Evolutionary conservation across 139 green algal genomes (phyloP), one percentile per base, ranked within the genome.

Genomic region (Marvania coccoides): DNA sequence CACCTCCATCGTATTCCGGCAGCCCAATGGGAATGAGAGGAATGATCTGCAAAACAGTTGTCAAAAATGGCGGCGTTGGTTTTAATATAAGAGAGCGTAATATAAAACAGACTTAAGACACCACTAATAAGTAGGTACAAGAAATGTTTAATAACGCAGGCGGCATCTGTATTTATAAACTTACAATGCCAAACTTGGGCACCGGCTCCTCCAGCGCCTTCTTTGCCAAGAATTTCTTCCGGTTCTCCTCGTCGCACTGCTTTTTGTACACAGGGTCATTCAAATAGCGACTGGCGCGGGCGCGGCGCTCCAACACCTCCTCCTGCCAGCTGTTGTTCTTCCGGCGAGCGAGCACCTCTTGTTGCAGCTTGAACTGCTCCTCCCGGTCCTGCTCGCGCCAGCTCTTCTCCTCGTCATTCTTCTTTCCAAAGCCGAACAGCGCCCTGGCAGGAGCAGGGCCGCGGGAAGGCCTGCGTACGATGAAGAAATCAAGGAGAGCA

Each of bases 201-300:
- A 63, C 72, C 14, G 61, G 65, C 19, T 67, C 53, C 65, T 82
- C 67, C 55, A 70, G 48, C 48, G 47, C 37, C 33, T 62, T 48
- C 37, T 77, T 55, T 12, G 66, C 64, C 35, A 73, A 67, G 38
- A 77, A 77, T 45, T 59, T 65, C 26, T 48, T 60, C 2, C 70
- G 47, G 34, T 74, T 71, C 45, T 83, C 78, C 26, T 67, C 75
- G 51, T 85, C 78, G 42, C 72, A 47, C 34, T 83, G 24, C 51
- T 83, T 83, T 47, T 84, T 84, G 66, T 73, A 84, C 12, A 51
- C 75, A 3, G 74, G 75, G 47, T 84, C 66, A 6, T 58, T 70
- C 8, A 64, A 31, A 42, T 82, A 82, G 24, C 58, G 71, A 1
- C n/a, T 61, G 3, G 65, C 75, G 37, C 73, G 62, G 12, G 66